Evolutionary conservation across 2,329 filamentous ascomycete genomes (phyloP), one percentile per base, ranked within the genome.

Genomic region (Epichloe sp.): DNA sequence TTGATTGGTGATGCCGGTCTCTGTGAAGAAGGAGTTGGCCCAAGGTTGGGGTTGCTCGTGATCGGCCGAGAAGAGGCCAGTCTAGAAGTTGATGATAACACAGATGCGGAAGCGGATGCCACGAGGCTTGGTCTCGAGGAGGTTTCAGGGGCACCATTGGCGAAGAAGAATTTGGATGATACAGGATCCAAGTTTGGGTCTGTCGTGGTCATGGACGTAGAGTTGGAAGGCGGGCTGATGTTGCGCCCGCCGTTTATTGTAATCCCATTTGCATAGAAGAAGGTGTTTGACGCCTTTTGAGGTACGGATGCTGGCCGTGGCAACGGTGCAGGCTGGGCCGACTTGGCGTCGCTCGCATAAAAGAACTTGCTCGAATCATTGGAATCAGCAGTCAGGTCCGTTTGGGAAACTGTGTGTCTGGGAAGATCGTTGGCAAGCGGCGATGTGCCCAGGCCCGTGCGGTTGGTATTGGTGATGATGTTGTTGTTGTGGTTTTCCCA

Each of bases 311-410:
- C 64, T 52, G 65, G 63, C 41, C 68, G 59, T 17, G 68, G 70
- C 35, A 68, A 68, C 31, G 69, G 61, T 48, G 62, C 59, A 48
- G 60, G 65, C 57, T 65, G 62, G 48, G 61, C 57, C 21, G 72
- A 67, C 58, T 78, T 83, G 40, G 78, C 85, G 58, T 95, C 88
- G 64, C 83, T 88, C 31, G 90, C 93, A 64, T 94, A 90, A 65
- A 98, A 96, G 75, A 97, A 97, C 70, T 88, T 91, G 50, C 36
- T 57, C 59, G 60, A 65, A 58, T 62, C 55, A 56, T 57, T 48
- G 53, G 59, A 48, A 19, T 63, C 59, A 49, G 62, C 54, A 48
- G 66, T 38, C 14, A 58, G 53, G 36, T 62, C 61, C 34, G 34
- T 57, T 51, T 49, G 68, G 44, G 56, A 44, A 12, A 55, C 44